Base-by-base conservation (phyloP, 2,329 filamentous ascomycete species). In the Colletotrichum phormii region DNA sequence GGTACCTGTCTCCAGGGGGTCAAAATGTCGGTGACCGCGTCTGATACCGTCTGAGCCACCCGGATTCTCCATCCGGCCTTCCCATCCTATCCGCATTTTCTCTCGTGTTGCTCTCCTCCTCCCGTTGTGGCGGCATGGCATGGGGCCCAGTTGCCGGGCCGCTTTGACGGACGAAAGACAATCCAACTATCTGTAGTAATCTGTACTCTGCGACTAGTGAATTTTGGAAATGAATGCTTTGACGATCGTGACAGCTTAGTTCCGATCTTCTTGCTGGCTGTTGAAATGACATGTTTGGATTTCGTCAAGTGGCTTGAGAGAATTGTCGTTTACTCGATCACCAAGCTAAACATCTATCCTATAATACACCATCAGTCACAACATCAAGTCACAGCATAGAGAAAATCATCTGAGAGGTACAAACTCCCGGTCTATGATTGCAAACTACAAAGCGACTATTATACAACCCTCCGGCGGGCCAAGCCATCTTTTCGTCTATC, bases 401-500 rank as follows among this genome's bases (percentile, higher is more conserved):
- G n/a, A 24, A 2, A 24, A 2, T 0, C 5, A 15, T n/a, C 18
- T 26, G 51, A 42, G 64, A 58, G 57, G 51, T 69, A 33, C 71
- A 58, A 79, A 91, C 89, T 75, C 85, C 87, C 49, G 18, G 61
- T 76, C 76, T 77, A 76, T 75, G 72, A 75, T 77, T 76, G 75
- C 70, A 73, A 70, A 61, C 73, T 75, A 76, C 64, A 79, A 77
- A 77, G 72, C 71, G 74, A 79, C 77, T 79, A 80, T 78, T 78
- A 77, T 80, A 80, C 79, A 80, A 75, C 76, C 77, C 75, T 69
- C 74, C 57, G 73, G 70, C 71, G 71, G 73, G 67, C 70, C 71
- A 64, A 64, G 68, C 73, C 73, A 71, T 76, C 71, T 67, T 60
- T 75, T 71, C 74, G 65, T 68, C 46, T 72, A 74, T 74, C 67